phyloP scores from a whole-genome alignment of 257 asterid genomes.

The Henckelia pumila region DNA sequence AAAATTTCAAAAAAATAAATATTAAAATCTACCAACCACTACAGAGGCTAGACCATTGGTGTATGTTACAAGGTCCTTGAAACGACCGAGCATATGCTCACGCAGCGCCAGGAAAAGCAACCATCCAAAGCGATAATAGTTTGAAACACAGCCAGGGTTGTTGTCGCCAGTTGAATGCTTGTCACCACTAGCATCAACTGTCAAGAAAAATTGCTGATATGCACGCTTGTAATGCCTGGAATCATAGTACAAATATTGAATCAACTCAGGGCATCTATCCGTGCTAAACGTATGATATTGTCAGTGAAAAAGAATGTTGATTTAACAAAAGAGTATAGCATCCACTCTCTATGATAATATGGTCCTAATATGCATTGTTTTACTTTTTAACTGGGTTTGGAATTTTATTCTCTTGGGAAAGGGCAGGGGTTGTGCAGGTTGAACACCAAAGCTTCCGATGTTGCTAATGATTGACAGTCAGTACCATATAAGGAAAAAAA shows the following conservation, averaged over 20 bases:
- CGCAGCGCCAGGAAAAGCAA: slow-evolving; percentile 87
- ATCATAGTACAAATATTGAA: slow-evolving; percentile 24
- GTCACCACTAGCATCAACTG: slow-evolving; percentile 40
- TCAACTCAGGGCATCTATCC: slow-evolving; percentile 19
- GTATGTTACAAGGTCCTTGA: slow-evolving; percentile 83
- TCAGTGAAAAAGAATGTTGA: neutral
- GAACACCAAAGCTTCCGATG: neutral
- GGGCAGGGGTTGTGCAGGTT: slow-evolving; percentile 1
- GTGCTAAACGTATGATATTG: slow-evolving; percentile 2
- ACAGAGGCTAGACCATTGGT: slow-evolving; percentile 85
- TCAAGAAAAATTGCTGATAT: slow-evolving; percentile 60
- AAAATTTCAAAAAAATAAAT: slow-evolving; percentile 7
- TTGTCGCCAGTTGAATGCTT: slow-evolving; percentile 40
- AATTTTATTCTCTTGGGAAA: neutral
- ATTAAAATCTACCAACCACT: slow-evolving; percentile 61
- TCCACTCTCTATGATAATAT: neutral
- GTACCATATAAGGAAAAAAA: neutral
- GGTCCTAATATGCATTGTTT: slow-evolving; percentile 11
- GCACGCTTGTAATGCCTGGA: slow-evolving; percentile 82
- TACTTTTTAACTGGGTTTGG: neutral
- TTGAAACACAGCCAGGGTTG: slow-evolving; percentile 31
- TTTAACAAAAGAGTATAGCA: slow-evolving; percentile 11
- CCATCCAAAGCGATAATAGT: slow-evolving; percentile 94
- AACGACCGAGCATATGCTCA: slow-evolving; percentile 58
- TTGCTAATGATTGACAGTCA: slow-evolving; percentile 13